Evolutionary conservation across 2,329 filamentous ascomycete genomes (phyloP), one percentile per base, ranked within the genome.

Genomic region (Beauveria caledonica): DNA sequence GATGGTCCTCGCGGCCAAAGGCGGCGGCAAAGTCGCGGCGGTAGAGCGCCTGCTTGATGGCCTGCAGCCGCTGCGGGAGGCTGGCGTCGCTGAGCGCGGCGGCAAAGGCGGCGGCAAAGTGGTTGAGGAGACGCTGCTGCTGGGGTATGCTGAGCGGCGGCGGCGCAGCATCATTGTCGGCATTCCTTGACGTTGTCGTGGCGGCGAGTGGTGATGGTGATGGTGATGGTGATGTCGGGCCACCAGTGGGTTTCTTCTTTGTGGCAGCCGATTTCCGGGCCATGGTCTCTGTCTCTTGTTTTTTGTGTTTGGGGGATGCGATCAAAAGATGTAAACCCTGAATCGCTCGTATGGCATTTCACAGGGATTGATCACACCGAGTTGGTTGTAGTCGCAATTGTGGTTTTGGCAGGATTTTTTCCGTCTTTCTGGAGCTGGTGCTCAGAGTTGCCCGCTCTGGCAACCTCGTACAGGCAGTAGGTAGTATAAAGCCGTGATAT

Each of bases 1-100:
- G 80, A 66, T 87, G 83, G 49, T 88, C 84, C 60, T 84, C 80
- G 50, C 79, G 80, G 0, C 85, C 86, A 74, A 97, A 99, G 0
- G 93, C 93, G 17, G 78, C 76, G 13, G 80, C 80, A 73, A 97
- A 97, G 71, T 97, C 90, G 36, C 94, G 85, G 62, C 89, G 86
- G 71, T 88, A 97, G 9, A 99, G 80, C 64, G 93, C 90, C 8
- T 86, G 80, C 73, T 97, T 99, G 63, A 97, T 84, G 57, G 87
- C 84, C 69, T 96, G 93, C 21, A 97, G 80, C 3, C 86, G 73
- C 1, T 78, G 68, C 33, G 79, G 72, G 53, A 86, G 78, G n/a
- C 68, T 65, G 7, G 80, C 70, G 2, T 73, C 71, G 13, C 74
- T 68, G 66, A 94, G 89, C 0, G 88, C 79, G 62, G 82, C 75